Evolutionary conservation across 306 rosid species (phyloP).

Genomic region (Cucumis cinereus): DNA sequence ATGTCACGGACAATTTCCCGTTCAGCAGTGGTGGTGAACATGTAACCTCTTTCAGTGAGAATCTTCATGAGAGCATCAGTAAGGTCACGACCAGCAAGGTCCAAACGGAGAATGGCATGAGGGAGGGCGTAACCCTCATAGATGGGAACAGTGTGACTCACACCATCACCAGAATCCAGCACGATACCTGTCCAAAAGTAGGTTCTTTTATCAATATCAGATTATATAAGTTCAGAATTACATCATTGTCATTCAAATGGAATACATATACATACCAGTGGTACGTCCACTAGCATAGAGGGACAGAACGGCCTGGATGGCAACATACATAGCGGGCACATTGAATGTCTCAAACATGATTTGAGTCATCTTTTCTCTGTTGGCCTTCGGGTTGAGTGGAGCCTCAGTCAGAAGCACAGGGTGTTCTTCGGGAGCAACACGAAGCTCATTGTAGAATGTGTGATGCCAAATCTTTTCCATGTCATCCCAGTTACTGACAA

Average conservation of each 20-base stretch:
- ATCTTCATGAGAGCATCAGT: constrained; percentile 32
- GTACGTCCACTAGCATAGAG: constrained; percentile 37
- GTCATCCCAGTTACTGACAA: constrained; percentile 34
- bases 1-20: constrained; percentile 37
- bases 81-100: constrained; percentile 33
- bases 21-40: constrained; percentile 32
- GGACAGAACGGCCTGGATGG: constrained; percentile 33
- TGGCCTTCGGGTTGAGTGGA: constrained; percentile 32
- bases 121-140: constrained; percentile 27
- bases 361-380: constrained; percentile 33
- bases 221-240: neutral
- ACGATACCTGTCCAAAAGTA: constrained; percentile 21
- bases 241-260: neutral
- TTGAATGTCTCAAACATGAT: constrained; percentile 36
- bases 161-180: constrained; percentile 36
- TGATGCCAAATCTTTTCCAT: constrained; percentile 37
- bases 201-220: neutral
- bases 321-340: constrained; percentile 34
- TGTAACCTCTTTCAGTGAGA: constrained; percentile 32
- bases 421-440: constrained; percentile 30
- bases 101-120: constrained; percentile 32
- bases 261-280: constrained; percentile 13
- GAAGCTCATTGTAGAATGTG: constrained; percentile 32
- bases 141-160: constrained; percentile 32
- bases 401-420: constrained; percentile 33